A percentile compares a stretch with the other conserved stretches of the same genome.
phyloP scores from a whole-genome alignment of 2,329 filamentous ascomycete species.

The Leptographium flavum region DNA sequence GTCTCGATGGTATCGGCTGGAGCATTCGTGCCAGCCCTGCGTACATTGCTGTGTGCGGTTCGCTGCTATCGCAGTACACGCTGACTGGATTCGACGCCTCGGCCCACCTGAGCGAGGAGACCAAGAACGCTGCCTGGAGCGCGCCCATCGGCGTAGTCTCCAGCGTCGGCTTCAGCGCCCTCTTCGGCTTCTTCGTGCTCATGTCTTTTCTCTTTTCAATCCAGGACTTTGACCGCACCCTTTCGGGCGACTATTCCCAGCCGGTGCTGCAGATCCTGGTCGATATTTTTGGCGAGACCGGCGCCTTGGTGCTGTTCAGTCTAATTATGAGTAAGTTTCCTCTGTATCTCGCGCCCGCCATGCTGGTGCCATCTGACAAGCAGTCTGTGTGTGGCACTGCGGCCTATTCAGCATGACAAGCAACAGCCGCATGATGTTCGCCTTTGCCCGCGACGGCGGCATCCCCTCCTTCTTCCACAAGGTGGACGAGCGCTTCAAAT shows the following conservation, averaged over 20 bases:
- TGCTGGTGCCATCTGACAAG: not conserved
- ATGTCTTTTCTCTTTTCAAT: conserved; percentile 43
- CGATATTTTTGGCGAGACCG: conserved; percentile 39
- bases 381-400: conserved; percentile 45
- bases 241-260: conserved; percentile 31
- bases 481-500: conserved; percentile 33
- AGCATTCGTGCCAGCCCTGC: conserved; percentile 34
- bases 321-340: conserved; percentile 28
- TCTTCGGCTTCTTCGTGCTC: conserved; percentile 47
- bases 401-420: conserved; percentile 43
- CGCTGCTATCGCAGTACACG: conserved; percentile 37
- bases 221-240: conserved; percentile 36
- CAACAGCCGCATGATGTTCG: conserved; percentile 46
- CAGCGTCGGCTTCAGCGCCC: conserved; percentile 37
- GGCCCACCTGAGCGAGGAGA: conserved; percentile 44
- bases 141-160: conserved; percentile 44
- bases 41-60: conserved; percentile 39
- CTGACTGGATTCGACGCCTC: conserved; percentile 34
- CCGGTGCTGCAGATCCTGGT: conserved; percentile 45
- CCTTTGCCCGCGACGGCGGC: conserved; percentile 40
- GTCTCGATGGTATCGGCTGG: conserved; percentile 33
- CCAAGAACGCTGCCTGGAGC: conserved; percentile 38
- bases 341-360: not conserved
- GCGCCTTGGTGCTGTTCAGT: conserved; percentile 38
- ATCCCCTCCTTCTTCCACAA: conserved; percentile 38